phyloP scores from a whole-genome alignment of 257 asterid genomes.

The Nemophila menziesii region DNA sequence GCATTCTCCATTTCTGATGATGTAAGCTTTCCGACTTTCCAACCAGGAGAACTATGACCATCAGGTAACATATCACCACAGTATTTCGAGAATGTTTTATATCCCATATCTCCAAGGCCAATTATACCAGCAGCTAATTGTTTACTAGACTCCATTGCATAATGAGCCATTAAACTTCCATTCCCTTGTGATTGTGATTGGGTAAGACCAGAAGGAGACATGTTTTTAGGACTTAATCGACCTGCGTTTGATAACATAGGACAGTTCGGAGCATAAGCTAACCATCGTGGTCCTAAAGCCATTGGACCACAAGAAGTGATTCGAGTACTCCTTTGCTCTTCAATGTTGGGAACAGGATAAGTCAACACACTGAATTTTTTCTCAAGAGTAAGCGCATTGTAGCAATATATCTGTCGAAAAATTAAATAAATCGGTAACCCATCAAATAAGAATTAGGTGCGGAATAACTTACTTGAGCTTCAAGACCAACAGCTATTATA shows the following conservation, averaged over 20 bases:
- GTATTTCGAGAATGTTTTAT: slow-evolving; percentile 45
- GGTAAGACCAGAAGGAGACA: slow-evolving; percentile 35
- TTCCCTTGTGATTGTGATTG: slow-evolving; percentile 57
- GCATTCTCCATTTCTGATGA: slow-evolving; percentile 54
- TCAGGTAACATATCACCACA: slow-evolving; percentile 60
- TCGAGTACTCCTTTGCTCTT: slow-evolving; percentile 37
- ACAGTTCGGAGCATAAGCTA: slow-evolving; percentile 59
- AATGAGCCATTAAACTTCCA: slow-evolving; percentile 55
- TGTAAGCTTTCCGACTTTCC: slow-evolving; percentile 43
- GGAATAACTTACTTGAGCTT: slow-evolving; percentile 48
- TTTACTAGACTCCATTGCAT: slow-evolving; percentile 55
- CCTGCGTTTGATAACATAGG: slow-evolving; percentile 43
- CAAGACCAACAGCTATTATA: slow-evolving; percentile 63
- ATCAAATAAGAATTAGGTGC: slow-evolving; percentile 1
- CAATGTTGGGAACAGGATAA: slow-evolving; percentile 58
- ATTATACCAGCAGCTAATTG: slow-evolving; percentile 53
- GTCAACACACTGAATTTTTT: slow-evolving; percentile 51
- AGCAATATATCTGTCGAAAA: slow-evolving; percentile 48
- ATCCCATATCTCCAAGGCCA: slow-evolving; percentile 61
- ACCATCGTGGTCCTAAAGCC: slow-evolving; percentile 77
- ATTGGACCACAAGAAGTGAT: slow-evolving; percentile 61
- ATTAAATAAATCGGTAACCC: slow-evolving; percentile 11
- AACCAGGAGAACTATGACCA: slow-evolving; percentile 46
- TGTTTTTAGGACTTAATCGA: slow-evolving; percentile 44
- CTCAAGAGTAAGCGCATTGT: slow-evolving; percentile 49